Conservation (phyloP, 2,329 filamentous ascomycete species). For the Talaromyces verruculosus region DNA sequence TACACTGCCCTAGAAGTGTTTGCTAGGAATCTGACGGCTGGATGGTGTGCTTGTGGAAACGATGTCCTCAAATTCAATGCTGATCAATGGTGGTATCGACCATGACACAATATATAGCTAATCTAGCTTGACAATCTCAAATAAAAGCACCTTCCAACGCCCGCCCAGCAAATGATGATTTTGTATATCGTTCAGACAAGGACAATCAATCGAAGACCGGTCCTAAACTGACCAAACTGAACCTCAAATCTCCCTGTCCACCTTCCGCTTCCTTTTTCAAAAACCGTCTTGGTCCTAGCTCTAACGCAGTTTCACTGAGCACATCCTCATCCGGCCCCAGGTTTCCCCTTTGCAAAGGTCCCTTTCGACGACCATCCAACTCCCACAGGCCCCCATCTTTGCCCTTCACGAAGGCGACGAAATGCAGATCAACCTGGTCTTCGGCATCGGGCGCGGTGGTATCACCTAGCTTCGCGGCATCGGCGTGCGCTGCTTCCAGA, state of each 20-base stretch:
- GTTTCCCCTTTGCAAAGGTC: constrained; percentile 67
- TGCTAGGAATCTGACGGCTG: constrained; percentile 58
- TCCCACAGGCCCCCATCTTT: constrained; percentile 73
- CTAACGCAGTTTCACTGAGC: constrained; percentile 71
- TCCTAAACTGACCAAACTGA: constrained; percentile 62
- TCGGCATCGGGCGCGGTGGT: constrained; percentile 74
- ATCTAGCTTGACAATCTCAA: not conserved
- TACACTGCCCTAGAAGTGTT: constrained; percentile 62
- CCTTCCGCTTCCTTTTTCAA: constrained; percentile 58
- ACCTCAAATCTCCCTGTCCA: constrained; percentile 58
- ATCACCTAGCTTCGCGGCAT: constrained; percentile 74
- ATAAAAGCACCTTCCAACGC: constrained; percentile 8
- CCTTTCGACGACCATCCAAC: constrained; percentile 72
- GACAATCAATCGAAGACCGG: constrained; percentile 50
- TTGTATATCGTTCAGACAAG: not conserved
- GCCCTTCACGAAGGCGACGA: constrained; percentile 88
- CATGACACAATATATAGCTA: constrained; percentile 32
- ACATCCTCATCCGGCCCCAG: constrained; percentile 66
- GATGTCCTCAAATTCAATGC: constrained; percentile 63
- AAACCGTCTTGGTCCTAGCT: constrained; percentile 65
- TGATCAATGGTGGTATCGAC: constrained; percentile 50
- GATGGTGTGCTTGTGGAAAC: constrained; percentile 64
- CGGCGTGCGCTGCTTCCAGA: constrained; percentile 75
- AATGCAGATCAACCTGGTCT: constrained; percentile 89
- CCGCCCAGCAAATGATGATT: not conserved